Percentiles rank a stretch among this genome's conserved stretches.
Evolutionary conservation across 768 basidiomycete genomes (phyloP).

Genomic region (Kwoniella newhampshirensis): DNA sequence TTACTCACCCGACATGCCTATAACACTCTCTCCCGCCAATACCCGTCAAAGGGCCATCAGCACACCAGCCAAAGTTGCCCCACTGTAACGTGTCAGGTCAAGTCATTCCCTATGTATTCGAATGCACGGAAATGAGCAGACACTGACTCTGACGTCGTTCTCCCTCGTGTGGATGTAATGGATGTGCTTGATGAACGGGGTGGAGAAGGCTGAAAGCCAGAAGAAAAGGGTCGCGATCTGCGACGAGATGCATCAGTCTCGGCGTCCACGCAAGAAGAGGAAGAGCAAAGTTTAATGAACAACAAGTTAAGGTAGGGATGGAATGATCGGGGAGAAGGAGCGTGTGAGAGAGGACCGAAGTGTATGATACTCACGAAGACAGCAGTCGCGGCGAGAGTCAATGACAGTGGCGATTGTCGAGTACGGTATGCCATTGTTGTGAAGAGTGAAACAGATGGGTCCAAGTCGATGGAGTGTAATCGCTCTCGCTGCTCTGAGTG

Average conservation of each 20-base stretch:
- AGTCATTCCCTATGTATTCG: neutral
- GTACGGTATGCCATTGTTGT: conserved; percentile 1
- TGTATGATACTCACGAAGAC: conserved; percentile 38
- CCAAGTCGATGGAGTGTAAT: too few species aligned
- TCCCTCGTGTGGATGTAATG: conserved; percentile 39
- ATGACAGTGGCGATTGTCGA: conserved; percentile 19
- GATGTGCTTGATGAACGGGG: conserved; percentile 42
- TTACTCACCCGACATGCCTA: conserved; percentile 37
- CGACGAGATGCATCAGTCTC: neutral
- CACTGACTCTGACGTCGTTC: conserved; percentile 29
- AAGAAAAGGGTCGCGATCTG: conserved; percentile 45
- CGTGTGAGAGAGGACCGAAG: neutral
- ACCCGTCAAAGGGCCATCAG: conserved; percentile 6
- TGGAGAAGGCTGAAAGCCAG: conserved; percentile 48
- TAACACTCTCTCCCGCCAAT: conserved; percentile 8
- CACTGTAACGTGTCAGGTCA: conserved; percentile 16
- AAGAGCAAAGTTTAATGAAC: neutral
- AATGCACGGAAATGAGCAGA: neutral
- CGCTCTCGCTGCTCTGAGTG: too few species aligned
- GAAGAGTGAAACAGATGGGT: too few species aligned
- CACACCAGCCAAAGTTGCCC: conserved; percentile 47
- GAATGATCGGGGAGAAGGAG: neutral
- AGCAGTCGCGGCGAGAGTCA: conserved; percentile 37
- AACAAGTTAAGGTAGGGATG: neutral
- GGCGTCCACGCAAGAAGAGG: neutral